Evolutionary conservation across 2,329 filamentous ascomycete species (phyloP), one percentile per base, ranked within the genome.

Genomic region (Fusarium sp.): DNA sequence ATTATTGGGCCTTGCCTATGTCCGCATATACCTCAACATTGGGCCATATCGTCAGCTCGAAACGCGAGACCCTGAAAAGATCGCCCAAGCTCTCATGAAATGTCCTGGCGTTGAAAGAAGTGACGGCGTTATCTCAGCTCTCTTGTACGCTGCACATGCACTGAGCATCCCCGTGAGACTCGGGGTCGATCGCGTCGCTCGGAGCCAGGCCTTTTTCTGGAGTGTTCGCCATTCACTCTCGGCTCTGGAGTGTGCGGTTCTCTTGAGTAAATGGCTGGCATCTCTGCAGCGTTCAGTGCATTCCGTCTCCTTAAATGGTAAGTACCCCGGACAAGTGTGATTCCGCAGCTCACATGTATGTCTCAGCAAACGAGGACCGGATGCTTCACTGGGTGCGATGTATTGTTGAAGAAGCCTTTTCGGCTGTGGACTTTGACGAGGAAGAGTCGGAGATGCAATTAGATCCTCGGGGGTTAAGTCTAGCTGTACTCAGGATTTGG

Each of bases 171-270:
- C 84, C 0, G 83, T 86, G 6, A 74, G 83, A 22, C 67, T 86
- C 0, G 84, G 84, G 0, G 80, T 86, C 13, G 81, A 84, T 47
- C 78, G 81, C 12, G 83, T 86, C 1, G 82, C 82, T 0, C 75
- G 81, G 13, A 86, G 81, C 13, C 83, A 85, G 46, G 81, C 83
- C 0, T 83, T 84, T 40, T 81, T 85, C 43, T 86, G 83, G 83
- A 84, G 81, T 5, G 82, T 84, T 3, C 77, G 84, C n/a, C 83
- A 86, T 48, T 82, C 82, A 0, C 74, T 86, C 0, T 83, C 81
- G 5, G 81, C 80, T 1, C 74, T 86, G 0, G 84, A 86, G 63
- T 85, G 83, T 19, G 82, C 82, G 0, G 78, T 86, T 0, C 71
- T 86, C 3, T 70, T 86, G 0, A 81, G 81, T 12, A 85, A 85